phyloP scores from a whole-genome alignment of 495 filamentous ascomycete species.

The Penicillium parvum region DNA sequence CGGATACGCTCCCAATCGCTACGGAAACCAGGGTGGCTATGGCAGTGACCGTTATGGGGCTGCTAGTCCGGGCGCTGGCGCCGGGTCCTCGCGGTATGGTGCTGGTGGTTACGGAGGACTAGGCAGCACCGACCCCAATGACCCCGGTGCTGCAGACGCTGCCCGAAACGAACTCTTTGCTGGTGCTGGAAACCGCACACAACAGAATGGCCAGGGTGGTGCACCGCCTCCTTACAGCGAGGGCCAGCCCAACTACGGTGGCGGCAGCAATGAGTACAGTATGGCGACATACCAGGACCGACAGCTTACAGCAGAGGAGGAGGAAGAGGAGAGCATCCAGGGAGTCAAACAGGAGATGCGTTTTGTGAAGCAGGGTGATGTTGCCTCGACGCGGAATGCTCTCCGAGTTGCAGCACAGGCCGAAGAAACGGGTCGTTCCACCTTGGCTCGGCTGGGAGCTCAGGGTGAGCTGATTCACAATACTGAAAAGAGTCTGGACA shows the following conservation, averaged over 20 bases:
- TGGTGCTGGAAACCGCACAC: conserved; percentile 52
- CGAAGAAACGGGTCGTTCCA: conserved; percentile 66
- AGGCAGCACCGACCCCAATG: conserved; percentile 51
- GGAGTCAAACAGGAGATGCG: conserved; percentile 70
- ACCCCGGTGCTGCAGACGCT: conserved; percentile 45
- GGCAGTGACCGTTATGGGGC: conserved; percentile 59
- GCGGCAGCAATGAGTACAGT: conserved; percentile 45
- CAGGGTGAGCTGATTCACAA: conserved; percentile 77
- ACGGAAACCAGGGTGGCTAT: conserved; percentile 61
- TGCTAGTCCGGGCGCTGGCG: conserved; percentile 23
- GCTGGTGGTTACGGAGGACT: conserved; percentile 72
- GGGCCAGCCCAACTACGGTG: conserved; percentile 38
- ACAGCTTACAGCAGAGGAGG: conserved; percentile 70
- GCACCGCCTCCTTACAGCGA: conserved; percentile 44
- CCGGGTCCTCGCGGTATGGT: conserved; percentile 42
- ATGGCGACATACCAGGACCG: conserved; percentile 61
- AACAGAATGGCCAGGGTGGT: conserved; percentile 36
- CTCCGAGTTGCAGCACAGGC: conserved; percentile 62
- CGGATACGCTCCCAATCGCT: conserved; percentile 58
- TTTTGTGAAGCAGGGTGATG: conserved; percentile 70
- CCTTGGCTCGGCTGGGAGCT: conserved; percentile 62
- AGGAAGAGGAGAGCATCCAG: conserved; percentile 64
- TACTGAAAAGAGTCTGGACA: conserved; percentile 69
- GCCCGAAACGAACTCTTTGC: conserved; percentile 63
- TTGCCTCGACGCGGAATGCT: conserved; percentile 65